Evolutionary conservation across 1,139 yeast species (phyloP).

Genomic region (Yamadazyma sp.): DNA sequence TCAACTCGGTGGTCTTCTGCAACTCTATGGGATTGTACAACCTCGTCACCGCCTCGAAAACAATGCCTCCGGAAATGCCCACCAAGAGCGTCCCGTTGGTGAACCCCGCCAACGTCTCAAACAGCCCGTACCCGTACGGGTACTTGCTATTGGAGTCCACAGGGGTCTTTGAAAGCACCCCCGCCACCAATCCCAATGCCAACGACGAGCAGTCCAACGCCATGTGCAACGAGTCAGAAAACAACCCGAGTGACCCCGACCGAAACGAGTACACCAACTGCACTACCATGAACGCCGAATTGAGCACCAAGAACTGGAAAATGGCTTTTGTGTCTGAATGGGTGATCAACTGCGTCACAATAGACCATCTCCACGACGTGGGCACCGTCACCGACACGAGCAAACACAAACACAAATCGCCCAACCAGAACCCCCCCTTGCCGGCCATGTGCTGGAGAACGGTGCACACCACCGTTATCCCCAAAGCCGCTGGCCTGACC

Average conservation of each 20-base stretch:
- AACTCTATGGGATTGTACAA: constrained; percentile 73
- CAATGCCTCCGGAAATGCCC: constrained; percentile 86
- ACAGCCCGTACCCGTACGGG: constrained; percentile 84
- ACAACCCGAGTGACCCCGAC: constrained; percentile 85
- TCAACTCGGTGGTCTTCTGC: constrained; percentile 79
- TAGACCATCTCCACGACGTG: not conserved
- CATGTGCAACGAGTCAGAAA: constrained; percentile 96
- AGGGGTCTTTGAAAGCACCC: constrained; percentile 51
- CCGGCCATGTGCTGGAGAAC: not conserved
- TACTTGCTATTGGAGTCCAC: constrained; percentile 61
- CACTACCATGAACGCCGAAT: constrained; percentile 90
- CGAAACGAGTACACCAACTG: constrained; percentile 89
- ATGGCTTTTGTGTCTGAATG: constrained; percentile 85
- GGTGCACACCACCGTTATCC: no score
- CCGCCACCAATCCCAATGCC: constrained; percentile 86
- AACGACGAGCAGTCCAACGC: constrained; percentile 90
- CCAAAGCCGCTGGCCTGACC: no score
- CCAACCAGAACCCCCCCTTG: not conserved
- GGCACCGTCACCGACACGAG: not conserved
- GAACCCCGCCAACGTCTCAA: constrained; percentile 92
- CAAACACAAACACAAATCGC: not conserved
- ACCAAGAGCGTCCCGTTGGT: constrained; percentile 86
- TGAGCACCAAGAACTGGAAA: constrained; percentile 79
- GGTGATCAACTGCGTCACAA: constrained; percentile 4
- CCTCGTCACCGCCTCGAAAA: constrained; percentile 84